These are phyloP conservation scores for Fusarium armeniacum DNA, from an alignment of 2,329 filamentous ascomycete species.

Conservation along the genomic window DNA sequence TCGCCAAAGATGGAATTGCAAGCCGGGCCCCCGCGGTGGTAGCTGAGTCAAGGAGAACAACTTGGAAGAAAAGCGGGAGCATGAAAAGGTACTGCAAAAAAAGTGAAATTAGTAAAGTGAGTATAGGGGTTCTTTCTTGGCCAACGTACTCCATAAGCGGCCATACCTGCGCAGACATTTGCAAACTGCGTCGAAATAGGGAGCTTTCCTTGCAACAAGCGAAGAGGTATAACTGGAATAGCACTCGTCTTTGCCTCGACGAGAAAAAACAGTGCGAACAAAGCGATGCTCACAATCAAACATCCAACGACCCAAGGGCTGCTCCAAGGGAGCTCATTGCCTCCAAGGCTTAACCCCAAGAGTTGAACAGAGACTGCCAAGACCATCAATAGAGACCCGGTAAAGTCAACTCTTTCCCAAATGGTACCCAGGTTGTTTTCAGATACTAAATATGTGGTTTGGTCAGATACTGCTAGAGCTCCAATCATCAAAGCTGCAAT, in stretches of 20 bases:
- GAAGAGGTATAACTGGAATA: conserved; percentile 67
- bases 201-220: conserved; percentile 69
- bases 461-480: conserved; percentile 65
- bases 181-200: conserved; percentile 69
- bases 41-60: conserved; percentile 73
- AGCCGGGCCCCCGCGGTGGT: conserved; percentile 75
- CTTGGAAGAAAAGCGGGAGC: conserved; percentile 78
- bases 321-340: conserved; percentile 68
- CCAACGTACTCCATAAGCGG: conserved; percentile 70
- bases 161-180: conserved; percentile 72
- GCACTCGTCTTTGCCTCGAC: conserved; percentile 65
- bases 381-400: conserved; percentile 69
- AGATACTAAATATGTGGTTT: conserved; percentile 50
- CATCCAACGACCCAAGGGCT: conserved; percentile 63
- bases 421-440: conserved; percentile 55
- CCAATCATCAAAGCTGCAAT: conserved; percentile 67
- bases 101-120: conserved; percentile 21
- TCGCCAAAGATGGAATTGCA: conserved; percentile 72
- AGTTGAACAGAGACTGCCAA: conserved; percentile 70
- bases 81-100: conserved; percentile 72
- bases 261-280: conserved; percentile 61
- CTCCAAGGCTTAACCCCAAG: conserved; percentile 67
- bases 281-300: conserved; percentile 59
- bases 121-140: background rate
- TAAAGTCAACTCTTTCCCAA: conserved; percentile 70